Percentiles rank a stretch among this genome's conserved stretches.
phyloP scores from a whole-genome alignment of 2,329 filamentous ascomycete genomes.

The Sporothrix dimorphospora region DNA sequence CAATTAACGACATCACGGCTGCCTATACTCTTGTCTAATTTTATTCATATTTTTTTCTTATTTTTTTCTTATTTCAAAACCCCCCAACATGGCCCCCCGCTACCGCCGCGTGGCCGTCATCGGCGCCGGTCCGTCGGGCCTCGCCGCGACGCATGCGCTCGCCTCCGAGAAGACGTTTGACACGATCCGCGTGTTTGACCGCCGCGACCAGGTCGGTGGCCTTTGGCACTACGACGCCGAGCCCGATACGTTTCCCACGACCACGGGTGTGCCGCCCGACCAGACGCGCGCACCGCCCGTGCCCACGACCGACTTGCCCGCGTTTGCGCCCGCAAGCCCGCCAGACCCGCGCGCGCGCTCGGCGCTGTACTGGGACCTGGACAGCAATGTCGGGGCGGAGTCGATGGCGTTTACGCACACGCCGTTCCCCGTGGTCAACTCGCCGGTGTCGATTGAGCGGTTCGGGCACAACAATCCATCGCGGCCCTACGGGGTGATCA shows the following conservation, averaged over 20 bases:
- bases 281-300: neutral
- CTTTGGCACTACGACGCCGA: conserved; percentile 21
- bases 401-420: conserved; percentile 25
- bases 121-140: conserved; percentile 27
- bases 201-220: conserved; percentile 22
- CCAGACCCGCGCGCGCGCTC: conserved; percentile 20
- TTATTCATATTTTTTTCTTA: too few relatives aligned
- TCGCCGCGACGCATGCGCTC: conserved; percentile 8
- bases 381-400: conserved; percentile 26
- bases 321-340: neutral
- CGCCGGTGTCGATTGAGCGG: neutral
- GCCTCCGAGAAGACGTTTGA: conserved; percentile 19
- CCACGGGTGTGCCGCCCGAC: neutral
- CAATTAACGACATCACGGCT: neutral
- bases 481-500: conserved; percentile 60
- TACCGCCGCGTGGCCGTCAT: conserved; percentile 27
- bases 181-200: conserved; percentile 28
- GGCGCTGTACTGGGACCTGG: conserved; percentile 19
- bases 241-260: conserved; percentile 12
- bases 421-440: conserved; percentile 19
- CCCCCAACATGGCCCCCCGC: conserved; percentile 9
- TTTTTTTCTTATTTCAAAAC: too few relatives aligned
- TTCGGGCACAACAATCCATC: conserved; percentile 62
- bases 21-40: too few relatives aligned
- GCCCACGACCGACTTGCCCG: neutral